Base-by-base conservation (phyloP, 805 yeast genomes). In the Yarrowia phangngaensis region DNA sequence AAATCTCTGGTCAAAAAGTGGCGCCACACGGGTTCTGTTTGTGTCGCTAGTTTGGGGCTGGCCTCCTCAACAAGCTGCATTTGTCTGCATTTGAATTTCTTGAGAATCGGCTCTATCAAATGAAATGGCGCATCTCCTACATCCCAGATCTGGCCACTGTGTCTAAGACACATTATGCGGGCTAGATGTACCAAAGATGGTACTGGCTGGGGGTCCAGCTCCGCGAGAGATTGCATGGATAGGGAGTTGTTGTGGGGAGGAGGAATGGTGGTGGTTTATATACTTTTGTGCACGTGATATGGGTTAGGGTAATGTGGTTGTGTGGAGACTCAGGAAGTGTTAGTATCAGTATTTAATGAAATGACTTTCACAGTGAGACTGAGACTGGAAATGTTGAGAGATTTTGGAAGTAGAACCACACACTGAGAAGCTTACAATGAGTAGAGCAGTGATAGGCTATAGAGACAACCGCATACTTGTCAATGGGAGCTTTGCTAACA, bases 41-140 rank as follows among this genome's bases (percentile, higher is more conserved):
- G 53, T 2, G 53, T 51, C 6, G 49, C 31, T 3, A 69, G 55
- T 26, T 65, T 67, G 15, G 67, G 68, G 24, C 59, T 34, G 4
- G 49, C 52, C 20, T 46, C 28, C 50, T 66, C 70, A 13, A 67
- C 55, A 11, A 52, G 50, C n/a, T 55, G 55, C 35, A 69, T 59
- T 52, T 68, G 71, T 14, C 54, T 57, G 3, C 66, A 62, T 3
- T 59, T 45, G 53, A 66, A 51, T 27, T 56, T 56, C 24, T 55
- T 52, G 23, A 69, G 56, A 9, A 68, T 57, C 1, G 73, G 72
- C 54, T 56, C 56, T 2, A 64, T 60, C n/a, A 68, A 51, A 11
- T 57, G 61, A 51, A 60, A 70, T 4, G 69, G 66, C 6, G 65
- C 56, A 15, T 58, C 62, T n/a, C 73, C 73, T 14, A 69, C 58